Percentiles rank a stretch among this genome's conserved stretches.
Evolutionary conservation across 2,329 filamentous ascomycete species (phyloP).

Genomic region (Parafenestella ontariensis): DNA sequence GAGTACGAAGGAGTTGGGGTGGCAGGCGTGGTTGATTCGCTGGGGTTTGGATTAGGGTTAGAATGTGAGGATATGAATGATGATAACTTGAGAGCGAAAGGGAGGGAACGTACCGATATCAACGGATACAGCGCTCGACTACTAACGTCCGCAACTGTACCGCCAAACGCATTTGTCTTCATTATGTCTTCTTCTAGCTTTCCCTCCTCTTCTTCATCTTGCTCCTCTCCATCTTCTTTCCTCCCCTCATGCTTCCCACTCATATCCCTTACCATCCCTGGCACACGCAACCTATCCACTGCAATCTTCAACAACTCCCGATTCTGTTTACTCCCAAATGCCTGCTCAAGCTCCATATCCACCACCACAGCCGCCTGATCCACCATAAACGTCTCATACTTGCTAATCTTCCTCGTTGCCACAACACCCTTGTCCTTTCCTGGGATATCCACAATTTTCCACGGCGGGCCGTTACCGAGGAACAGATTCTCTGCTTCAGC

Average conservation of each 20-base stretch:
- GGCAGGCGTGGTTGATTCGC: constrained; percentile 35
- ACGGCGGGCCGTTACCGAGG: constrained; percentile 10
- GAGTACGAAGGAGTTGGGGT: constrained; percentile 31
- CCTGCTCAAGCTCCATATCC: constrained; percentile 14
- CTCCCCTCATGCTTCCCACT: constrained; percentile 14
- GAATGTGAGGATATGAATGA: not conserved
- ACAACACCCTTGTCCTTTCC: constrained; percentile 33
- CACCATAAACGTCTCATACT: constrained; percentile 34
- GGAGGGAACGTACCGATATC: constrained; percentile 17
- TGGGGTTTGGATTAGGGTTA: not conserved
- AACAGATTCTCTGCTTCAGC: constrained; percentile 10
- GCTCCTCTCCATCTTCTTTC: not conserved
- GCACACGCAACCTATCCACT: constrained; percentile 15
- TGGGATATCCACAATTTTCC: constrained; percentile 17
- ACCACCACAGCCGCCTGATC: constrained; percentile 28
- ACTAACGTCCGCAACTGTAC: constrained; percentile 16
- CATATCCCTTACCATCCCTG: constrained; percentile 20
- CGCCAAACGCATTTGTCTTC: constrained; percentile 33
- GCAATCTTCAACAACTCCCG: constrained; percentile 15
- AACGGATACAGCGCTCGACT: constrained; percentile 26
- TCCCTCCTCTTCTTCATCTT: constrained; percentile 3
- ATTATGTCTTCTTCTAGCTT: constrained; percentile 26
- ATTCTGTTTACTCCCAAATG: not conserved
- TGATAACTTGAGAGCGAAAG: not conserved
- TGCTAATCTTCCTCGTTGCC: constrained; percentile 22